Base-by-base conservation (phyloP, 306 rosid genomes). In the Cicer judaicum region DNA sequence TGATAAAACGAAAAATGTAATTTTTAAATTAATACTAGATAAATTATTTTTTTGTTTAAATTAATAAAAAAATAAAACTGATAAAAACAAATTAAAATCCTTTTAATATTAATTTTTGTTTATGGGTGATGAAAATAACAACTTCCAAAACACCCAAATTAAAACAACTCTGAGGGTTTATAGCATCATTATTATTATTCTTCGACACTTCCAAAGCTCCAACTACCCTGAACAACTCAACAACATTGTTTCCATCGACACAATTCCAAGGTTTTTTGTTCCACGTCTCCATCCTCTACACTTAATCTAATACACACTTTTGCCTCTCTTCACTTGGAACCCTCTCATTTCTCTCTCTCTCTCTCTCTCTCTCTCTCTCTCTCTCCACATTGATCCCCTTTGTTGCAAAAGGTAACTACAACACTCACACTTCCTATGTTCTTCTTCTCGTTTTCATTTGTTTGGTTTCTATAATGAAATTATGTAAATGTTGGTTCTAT, bases 191-290 rank as follows among this genome's bases (percentile, higher is more conserved):
- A 50, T 13, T 15, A 46, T 5, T 12, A 12, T 8, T 44, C 10
- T 54, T 68, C 85, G 85, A 73, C 62, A 73, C 7, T 79, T 50
- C 48, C 87, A 36, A 83, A 34, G 81, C 16, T 24, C 5, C 72
- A 79, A 57, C 86, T 41, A 62, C 76, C 75, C 41, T n/a, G 49
- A 70, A 71, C 81, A 52, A 47, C 75, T 47, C 78, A 77, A 19
- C 89, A 64, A 46, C 83, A 57, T 85, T 5, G 84, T 76, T 80
- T 70, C 61, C 86, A 81, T 80, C 86, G 86, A 53, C 82, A 19
- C 72, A 44, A 6, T 40, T 41, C 69, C 49, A n/a, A 72, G 42
- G 21, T 75, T 77, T 53, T 77, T 29, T 29, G 36, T 57, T 8
- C 53, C 64, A 8, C 57, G 41, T 1, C 52, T 71, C n/a, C 70